A percentile compares a stretch with the other conserved stretches of the same genome.
phyloP scores from a whole-genome alignment of 1,139 yeast species.

The Hyphopichia fennica region DNA sequence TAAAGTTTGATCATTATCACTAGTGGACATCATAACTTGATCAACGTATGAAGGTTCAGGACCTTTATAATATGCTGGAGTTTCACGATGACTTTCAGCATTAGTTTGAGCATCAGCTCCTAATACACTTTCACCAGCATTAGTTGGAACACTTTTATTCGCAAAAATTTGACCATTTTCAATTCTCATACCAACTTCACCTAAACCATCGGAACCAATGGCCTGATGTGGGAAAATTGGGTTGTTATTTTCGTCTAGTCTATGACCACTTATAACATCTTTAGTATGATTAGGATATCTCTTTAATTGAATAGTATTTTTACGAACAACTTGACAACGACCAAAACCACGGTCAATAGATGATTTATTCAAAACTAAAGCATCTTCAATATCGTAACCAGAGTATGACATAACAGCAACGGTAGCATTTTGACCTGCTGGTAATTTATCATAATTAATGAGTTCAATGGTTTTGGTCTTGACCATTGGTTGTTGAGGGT shows the following conservation, averaged over 20 bases:
- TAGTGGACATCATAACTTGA: conserved; percentile 95
- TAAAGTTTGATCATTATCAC: conserved; percentile 92
- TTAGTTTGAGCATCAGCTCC: conserved; percentile 35
- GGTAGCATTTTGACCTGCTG: conserved; percentile 98
- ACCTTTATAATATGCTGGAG: conserved; percentile 88
- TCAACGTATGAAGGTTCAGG: conserved; percentile 96
- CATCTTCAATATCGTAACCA: conserved; percentile 99
- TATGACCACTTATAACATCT: conserved; percentile 88
- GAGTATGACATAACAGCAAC: conserved; percentile 99
- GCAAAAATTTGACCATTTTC: conserved; percentile 93
- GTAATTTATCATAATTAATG: conserved; percentile 91
- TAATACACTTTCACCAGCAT: conserved; percentile 74
- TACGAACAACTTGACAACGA: conserved; percentile 94
- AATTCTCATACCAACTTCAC: conserved; percentile 90
- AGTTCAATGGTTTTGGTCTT: conserved; percentile 95
- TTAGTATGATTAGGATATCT: conserved; percentile 92
- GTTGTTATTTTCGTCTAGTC: conserved; percentile 75
- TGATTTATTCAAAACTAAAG: conserved; percentile 87
- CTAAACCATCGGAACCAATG: conserved; percentile 92
- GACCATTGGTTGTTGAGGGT: conserved; percentile 99
- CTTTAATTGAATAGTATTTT: conserved; percentile 85
- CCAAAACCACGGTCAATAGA: conserved; percentile 97
- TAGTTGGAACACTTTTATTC: conserved; percentile 88
- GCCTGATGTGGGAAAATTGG: conserved; percentile 86
- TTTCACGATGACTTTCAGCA: conserved; percentile 72